Evolutionary conservation across 192 early-diverging fungal species (phyloP), one percentile per base, ranked within the genome.

Genomic region (Piromyces finnis): DNA sequence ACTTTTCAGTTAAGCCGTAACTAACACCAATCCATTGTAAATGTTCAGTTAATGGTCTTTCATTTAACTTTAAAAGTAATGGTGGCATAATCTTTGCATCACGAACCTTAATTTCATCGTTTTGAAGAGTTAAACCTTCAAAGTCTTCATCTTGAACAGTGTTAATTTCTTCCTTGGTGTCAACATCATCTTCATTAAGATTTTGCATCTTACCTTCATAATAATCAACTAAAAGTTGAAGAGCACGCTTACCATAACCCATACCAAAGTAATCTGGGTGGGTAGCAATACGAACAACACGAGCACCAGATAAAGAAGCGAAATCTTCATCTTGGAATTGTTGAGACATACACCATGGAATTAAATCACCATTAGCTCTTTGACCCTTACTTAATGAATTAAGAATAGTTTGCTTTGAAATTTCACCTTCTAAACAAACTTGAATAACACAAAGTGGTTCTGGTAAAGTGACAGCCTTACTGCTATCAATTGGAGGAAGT

Each of bases 291-390:
- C 98, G 92, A 29, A 99, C 98, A 17, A 99, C 90, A 77, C 98
- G 93, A 30, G 96, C 98, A 28, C 98, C 98, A 4, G 94, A 96
- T 29, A 99, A 86, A 13, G 90, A 86, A 3, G 97, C 96, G 88
- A 99, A 99, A 83, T 97, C 97, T 82, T 95, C 94, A 87, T 99
- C 98, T 88, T 97, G 96, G 86, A 92, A 95, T 82, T 94, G 93
- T 83, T 98, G 96, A 17, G 95, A 90, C 30, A 99, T 90, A 30
- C 97, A 89, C 97, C 97, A 99, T 0, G 97, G 97, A 83, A 99
- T 98, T 86, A 99, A 86, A 81, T 99, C 97, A 29, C 97, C 97
- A 79, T 92, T 87, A 39, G 92, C 89, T 78, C 96, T 93, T 79
- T 92, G 90, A 82, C 97, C 97, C 28, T 93, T 89, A 22, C 91